Conservation (phyloP, 805 yeast genomes). For the Candida nanaspora region DNA sequence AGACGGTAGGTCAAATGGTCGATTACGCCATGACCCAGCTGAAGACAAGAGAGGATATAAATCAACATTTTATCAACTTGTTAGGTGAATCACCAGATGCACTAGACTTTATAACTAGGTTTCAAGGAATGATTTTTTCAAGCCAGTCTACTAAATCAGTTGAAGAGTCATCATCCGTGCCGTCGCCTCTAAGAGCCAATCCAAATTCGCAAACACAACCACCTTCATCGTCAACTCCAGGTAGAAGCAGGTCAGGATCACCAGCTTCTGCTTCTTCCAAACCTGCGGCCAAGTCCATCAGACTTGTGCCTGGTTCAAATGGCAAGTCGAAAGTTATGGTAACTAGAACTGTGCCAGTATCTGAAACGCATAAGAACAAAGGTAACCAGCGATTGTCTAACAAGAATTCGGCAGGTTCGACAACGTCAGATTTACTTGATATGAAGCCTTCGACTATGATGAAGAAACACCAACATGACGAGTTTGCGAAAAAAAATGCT, state of each 20-base stretch:
- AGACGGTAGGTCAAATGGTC: constrained; percentile 46
- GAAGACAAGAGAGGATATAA: constrained; percentile 39
- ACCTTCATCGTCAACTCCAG: background rate
- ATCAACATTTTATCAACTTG: constrained; percentile 45
- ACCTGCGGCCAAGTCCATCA: constrained; percentile 9
- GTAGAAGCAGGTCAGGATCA: background rate
- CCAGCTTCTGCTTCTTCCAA: constrained; percentile 2
- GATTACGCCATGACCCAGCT: constrained; percentile 40
- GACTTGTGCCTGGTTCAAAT: constrained; percentile 8
- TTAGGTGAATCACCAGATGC: constrained; percentile 53
- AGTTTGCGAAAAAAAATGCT: constrained; percentile 26
- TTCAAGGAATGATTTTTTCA: constrained; percentile 29
- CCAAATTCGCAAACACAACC: no score
- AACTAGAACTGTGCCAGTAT: background rate
- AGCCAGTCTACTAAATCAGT: no score
- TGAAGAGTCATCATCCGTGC: no score
- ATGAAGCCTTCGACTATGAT: constrained; percentile 26
- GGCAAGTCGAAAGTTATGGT: constrained; percentile 7
- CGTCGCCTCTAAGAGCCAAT: no score
- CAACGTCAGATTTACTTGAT: constrained; percentile 42
- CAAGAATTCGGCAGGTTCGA: constrained; percentile 22
- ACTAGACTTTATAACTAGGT: constrained; percentile 37
- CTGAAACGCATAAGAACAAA: background rate
- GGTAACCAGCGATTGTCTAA: constrained; percentile 8
- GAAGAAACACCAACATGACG: constrained; percentile 23